Evolutionary conservation across 768 basidiomycete species (phyloP).

Genomic region (Auriscalpium vulgare): DNA sequence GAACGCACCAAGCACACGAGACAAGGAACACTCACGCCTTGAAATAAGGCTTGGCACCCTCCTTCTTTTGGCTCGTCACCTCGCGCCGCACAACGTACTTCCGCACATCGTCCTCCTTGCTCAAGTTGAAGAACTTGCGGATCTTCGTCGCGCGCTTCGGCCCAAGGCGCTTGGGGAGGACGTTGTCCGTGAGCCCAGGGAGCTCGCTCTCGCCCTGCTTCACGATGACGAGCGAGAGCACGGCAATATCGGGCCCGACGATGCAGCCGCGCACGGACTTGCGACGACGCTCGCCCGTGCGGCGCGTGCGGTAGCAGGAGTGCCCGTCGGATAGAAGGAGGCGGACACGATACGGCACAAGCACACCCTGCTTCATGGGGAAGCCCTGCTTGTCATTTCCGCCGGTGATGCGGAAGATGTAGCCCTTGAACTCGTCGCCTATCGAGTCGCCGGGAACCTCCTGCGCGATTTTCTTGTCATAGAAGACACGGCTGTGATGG

Average conservation of each 20-base stretch:
- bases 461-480: conserved; percentile 94
- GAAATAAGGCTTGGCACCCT: conserved; percentile 85
- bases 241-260: conserved; percentile 93
- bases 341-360: conserved; percentile 86
- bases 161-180: conserved; percentile 91
- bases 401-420: conserved; percentile 93
- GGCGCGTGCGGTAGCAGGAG: conserved; percentile 93
- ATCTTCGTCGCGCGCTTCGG: conserved; percentile 98
- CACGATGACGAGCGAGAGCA: conserved; percentile 88
- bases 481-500: conserved; percentile 75
- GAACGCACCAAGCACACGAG: conserved; percentile 1
- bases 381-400: conserved; percentile 99
- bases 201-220: conserved; percentile 92
- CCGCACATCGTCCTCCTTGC: conserved; percentile 97
- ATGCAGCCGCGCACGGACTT: conserved; percentile 99
- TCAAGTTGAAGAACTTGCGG: conserved; percentile 93
- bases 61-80: conserved; percentile 85
- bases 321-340: conserved; percentile 94
- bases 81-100: conserved; percentile 95
- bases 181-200: conserved; percentile 84
- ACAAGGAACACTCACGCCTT: conserved; percentile 68
- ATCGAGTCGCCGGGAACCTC: conserved; percentile 88
- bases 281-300: conserved; percentile 93
- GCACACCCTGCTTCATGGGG: conserved; percentile 99
- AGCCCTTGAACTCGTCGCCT: conserved; percentile 96